Evolutionary conservation across 768 basidiomycete species (phyloP).

Genomic region (Pleurotus platypus): DNA sequence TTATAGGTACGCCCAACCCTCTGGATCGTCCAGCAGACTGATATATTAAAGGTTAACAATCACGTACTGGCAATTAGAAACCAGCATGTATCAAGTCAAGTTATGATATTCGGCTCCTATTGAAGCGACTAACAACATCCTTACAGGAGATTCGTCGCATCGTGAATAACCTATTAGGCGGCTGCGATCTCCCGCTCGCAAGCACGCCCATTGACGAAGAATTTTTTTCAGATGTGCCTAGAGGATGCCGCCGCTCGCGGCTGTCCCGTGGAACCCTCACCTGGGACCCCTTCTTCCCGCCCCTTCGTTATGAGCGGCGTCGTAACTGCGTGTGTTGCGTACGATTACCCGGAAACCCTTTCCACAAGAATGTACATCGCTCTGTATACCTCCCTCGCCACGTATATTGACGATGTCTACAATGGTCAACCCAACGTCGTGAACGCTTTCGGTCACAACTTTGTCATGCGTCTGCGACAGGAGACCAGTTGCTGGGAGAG

Average conservation of each 20-base stretch:
- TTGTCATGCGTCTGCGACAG: neutral
- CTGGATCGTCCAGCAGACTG: no score
- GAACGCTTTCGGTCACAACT: neutral
- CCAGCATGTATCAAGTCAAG: no score
- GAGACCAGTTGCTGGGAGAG: neutral
- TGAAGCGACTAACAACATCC: no score
- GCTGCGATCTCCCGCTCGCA: neutral
- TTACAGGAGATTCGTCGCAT: slow-evolving; percentile 12
- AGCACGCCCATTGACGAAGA: neutral
- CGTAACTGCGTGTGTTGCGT: neutral
- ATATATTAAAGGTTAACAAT: no score
- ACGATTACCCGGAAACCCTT: neutral
- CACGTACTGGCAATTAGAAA: no score
- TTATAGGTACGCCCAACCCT: no score
- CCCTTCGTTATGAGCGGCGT: neutral
- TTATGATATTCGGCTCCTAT: no score
- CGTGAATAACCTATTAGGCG: neutral
- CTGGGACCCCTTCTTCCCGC: neutral
- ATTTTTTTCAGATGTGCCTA: neutral
- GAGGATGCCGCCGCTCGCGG: neutral
- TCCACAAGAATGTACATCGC: neutral
- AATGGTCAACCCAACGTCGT: neutral
- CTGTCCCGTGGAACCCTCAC: neutral
- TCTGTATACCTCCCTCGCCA: neutral
- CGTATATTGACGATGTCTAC: slow-evolving; percentile 2